Evolutionary conservation across 2,329 filamentous ascomycete species (phyloP).

Genomic region (Diaporthe amygdali): DNA sequence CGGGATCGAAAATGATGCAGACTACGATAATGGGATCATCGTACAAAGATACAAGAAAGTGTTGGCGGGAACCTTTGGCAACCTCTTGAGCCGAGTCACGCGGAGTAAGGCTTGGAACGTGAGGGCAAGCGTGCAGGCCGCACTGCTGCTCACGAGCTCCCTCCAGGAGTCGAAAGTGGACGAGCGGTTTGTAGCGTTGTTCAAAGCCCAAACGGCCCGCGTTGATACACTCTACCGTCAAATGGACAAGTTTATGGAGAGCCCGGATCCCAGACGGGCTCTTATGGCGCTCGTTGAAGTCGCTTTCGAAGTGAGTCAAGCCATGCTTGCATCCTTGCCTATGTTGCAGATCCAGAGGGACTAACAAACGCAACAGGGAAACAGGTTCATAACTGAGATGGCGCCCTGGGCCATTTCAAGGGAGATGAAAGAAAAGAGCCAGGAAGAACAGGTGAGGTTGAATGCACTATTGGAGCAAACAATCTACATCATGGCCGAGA

Average conservation of each 20-base stretch:
- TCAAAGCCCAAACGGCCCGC: conserved; percentile 4
- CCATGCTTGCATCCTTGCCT: conserved; percentile 7
- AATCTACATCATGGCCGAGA: conserved; percentile 76
- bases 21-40: conserved; percentile 83
- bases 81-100: conserved; percentile 75
- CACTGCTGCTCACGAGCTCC: conserved; percentile 19
- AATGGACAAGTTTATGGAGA: conserved; percentile 19
- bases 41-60: conserved; percentile 79
- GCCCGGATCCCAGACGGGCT: conserved; percentile 20
- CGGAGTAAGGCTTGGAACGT: conserved; percentile 74
- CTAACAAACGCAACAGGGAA: conserved; percentile 55
- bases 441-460: conserved; percentile 45
- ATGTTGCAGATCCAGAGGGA: neutral
- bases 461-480: conserved; percentile 47
- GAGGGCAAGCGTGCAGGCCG: conserved; percentile 56
- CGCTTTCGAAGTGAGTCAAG: conserved; percentile 58
- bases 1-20: conserved; percentile 76
- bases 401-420: conserved; percentile 71
- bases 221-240: neutral
- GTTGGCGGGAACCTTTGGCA: conserved; percentile 80
- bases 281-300: conserved; percentile 58
- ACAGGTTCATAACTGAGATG: conserved; percentile 67
- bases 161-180: neutral
- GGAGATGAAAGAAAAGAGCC: conserved; percentile 30
- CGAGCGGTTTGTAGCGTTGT: neutral